Evolutionary conservation across 345 rosid genomes (phyloP).

Genomic region (Trapa incisa): DNA sequence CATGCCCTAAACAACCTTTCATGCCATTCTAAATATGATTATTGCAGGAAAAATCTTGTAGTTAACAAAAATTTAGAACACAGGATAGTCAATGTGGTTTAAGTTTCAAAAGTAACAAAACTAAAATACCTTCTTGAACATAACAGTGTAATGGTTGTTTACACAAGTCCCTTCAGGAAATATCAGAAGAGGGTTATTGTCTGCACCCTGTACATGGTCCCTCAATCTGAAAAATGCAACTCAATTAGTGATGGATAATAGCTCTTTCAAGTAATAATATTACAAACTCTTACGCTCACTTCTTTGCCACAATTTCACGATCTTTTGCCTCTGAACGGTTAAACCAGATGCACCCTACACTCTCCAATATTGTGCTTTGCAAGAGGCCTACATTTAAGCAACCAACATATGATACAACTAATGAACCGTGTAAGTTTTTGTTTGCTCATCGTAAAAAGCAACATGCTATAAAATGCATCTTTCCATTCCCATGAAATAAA

Average conservation of each 20-base stretch:
- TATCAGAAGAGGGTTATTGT: constrained; percentile 92
- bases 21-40: neutral
- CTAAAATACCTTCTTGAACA: constrained; percentile 84
- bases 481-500: neutral
- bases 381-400: constrained; percentile 46
- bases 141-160: constrained; percentile 87
- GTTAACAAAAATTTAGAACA: neutral
- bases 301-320: constrained; percentile 89
- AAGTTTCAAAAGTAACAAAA: neutral
- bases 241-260: constrained; percentile 10
- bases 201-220: constrained; percentile 77
- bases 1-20: neutral
- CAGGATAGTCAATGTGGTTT: neutral
- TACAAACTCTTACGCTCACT: constrained; percentile 33
- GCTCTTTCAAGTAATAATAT: neutral
- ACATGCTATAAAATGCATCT: neutral
- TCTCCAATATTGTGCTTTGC: constrained; percentile 95
- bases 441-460: neutral
- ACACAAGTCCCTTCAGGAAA: constrained; percentile 99
- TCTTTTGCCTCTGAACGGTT: constrained; percentile 89
- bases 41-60: neutral
- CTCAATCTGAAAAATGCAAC: constrained; percentile 54
- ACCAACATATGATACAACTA: neutral
- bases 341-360: constrained; percentile 97
- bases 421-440: neutral